Evolutionary conservation across 164 flowering plant species (phyloP).

Genomic region (Echeveria elegans): DNA sequence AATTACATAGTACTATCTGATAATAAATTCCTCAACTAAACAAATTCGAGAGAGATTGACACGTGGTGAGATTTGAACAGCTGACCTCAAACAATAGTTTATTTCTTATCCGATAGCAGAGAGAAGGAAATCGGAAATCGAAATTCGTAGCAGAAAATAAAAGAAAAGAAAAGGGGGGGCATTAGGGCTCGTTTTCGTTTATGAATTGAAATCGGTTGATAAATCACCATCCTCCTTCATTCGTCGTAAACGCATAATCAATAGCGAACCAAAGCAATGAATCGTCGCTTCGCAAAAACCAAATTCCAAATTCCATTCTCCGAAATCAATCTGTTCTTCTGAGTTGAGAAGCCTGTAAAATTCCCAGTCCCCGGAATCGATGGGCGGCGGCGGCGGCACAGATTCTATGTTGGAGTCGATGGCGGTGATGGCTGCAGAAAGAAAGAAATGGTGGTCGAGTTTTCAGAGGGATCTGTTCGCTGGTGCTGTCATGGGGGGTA

Average conservation of each 20-base stretch:
- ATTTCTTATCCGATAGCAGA: constrained; percentile 5
- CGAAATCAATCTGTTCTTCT: too few relatives aligned
- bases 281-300: neutral
- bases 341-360: neutral
- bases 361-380: neutral
- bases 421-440: neutral
- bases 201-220: neutral
- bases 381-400: neutral
- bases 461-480: constrained; percentile 81
- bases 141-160: neutral
- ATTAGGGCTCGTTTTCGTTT: constrained; percentile 7
- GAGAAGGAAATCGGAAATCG: neutral
- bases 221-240: too few relatives aligned
- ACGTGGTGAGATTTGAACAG: too few relatives aligned
- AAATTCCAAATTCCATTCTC: too few relatives aligned
- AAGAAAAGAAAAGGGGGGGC: too few relatives aligned
- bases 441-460: constrained; percentile 24
- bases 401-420: neutral
- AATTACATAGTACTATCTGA: too few relatives aligned
- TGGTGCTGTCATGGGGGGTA: constrained; percentile 84
- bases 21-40: too few relatives aligned
- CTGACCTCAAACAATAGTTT: too few relatives aligned
- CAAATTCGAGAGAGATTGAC: too few relatives aligned
- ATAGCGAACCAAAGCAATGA: neutral
- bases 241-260: too few relatives aligned